A percentile compares a stretch with the other conserved stretches of the same genome.
Evolutionary conservation across 306 rosid species (phyloP).

Genomic region (Mucuna pruriens): DNA sequence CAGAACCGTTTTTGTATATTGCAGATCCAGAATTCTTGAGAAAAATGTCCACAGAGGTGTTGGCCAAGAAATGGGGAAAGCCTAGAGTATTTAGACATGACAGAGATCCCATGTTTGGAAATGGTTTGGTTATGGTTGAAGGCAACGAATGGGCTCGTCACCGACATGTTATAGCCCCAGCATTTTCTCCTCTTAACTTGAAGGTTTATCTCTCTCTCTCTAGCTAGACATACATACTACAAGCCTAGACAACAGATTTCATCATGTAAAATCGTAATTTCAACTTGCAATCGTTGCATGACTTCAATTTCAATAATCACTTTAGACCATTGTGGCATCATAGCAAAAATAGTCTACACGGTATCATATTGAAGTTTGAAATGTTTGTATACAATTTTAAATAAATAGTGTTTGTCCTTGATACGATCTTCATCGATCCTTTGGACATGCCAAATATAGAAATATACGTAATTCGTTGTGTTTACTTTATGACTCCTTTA

Average conservation of each 20-base stretch:
- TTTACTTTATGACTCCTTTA: not conserved
- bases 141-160: constrained; percentile 78
- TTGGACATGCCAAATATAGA: constrained; percentile 21
- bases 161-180: constrained; percentile 70
- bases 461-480: not conserved
- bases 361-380: constrained; percentile 32
- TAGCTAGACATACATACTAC: not conserved
- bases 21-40: constrained; percentile 75
- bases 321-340: constrained; percentile 19
- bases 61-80: constrained; percentile 81
- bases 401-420: not conserved
- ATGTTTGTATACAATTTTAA: not conserved
- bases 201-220: constrained; percentile 53
- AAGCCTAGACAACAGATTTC: not conserved
- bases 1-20: constrained; percentile 80
- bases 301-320: not conserved
- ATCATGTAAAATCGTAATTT: not conserved
- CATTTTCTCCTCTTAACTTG: constrained; percentile 67
- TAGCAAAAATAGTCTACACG: constrained; percentile 1
- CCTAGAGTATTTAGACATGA: constrained; percentile 71
- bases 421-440: not conserved
- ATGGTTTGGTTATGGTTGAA: constrained; percentile 74
- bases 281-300: constrained; percentile 12
- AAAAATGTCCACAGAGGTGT: constrained; percentile 63
- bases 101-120: constrained; percentile 79